A percentile compares a stretch with the other conserved stretches of the same genome.
Evolutionary conservation across 2,329 filamentous ascomycete genomes (phyloP).

Genomic region (Curvularia verruculosa): DNA sequence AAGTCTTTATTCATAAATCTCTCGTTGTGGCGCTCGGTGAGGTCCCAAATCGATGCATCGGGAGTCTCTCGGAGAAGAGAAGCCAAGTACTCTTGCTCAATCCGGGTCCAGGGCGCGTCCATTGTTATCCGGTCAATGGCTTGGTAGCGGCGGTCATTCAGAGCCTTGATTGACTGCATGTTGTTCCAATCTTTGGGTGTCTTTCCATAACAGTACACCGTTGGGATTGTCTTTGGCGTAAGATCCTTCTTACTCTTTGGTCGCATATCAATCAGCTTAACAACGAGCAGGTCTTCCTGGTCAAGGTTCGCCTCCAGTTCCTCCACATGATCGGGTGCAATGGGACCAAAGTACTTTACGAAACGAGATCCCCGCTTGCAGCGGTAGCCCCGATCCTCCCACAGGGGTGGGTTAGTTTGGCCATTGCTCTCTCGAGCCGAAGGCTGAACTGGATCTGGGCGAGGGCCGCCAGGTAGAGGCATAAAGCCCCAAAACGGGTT

Average conservation of each 20-base stretch:
- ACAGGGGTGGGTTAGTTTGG: conserved; percentile 28
- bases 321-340: conserved; percentile 7
- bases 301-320: conserved; percentile 16
- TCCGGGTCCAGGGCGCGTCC: conserved; percentile 22
- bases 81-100: conserved; percentile 31
- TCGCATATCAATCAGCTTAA: conserved; percentile 41
- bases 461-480: conserved; percentile 21
- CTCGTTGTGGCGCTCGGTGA: conserved; percentile 35
- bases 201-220: conserved; percentile 21
- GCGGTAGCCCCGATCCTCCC: conserved; percentile 35
- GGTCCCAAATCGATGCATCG: conserved; percentile 32
- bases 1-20: conserved; percentile 24
- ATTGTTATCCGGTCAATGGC: conserved; percentile 30
- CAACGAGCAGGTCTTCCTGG: conserved; percentile 27
- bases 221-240: conserved; percentile 23
- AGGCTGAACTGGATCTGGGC: conserved; percentile 23
- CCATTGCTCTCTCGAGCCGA: conserved; percentile 29
- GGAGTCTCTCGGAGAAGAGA: conserved; percentile 19
- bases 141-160: conserved; percentile 36
- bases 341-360: conserved; percentile 18
- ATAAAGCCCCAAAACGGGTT: conserved; percentile 29
- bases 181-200: conserved; percentile 36
- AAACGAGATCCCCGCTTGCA: conserved; percentile 26
- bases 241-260: conserved; percentile 17
- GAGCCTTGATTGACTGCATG: conserved; percentile 27